Conservation (phyloP, 2,329 filamentous ascomycete genomes). For the Xylariaceae sp. region DNA sequence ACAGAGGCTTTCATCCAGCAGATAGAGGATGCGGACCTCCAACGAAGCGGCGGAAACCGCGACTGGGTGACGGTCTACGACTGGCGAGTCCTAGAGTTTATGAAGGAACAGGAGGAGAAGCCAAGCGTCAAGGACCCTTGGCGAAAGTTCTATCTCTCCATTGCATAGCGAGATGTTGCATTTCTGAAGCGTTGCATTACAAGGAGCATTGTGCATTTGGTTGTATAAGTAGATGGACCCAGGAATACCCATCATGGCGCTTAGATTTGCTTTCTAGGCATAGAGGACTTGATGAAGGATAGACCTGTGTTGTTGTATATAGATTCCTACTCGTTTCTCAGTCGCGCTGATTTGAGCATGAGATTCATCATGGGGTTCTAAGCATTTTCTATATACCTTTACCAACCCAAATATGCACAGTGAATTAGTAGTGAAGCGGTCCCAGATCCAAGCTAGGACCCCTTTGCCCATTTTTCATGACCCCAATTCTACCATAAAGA, state of each 20-base stretch:
- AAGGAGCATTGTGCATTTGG: background rate
- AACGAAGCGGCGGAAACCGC: conserved; percentile 27
- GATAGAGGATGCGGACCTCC: conserved; percentile 32
- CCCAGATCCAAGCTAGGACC: too few species aligned
- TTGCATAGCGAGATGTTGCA: conserved; percentile 32
- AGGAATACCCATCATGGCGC: background rate
- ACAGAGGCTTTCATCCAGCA: conserved; percentile 34
- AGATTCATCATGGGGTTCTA: too few species aligned
- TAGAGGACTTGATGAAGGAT: too few species aligned
- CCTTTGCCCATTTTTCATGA: too few species aligned
- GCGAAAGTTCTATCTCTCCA: conserved; percentile 43
- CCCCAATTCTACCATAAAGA: too few species aligned
- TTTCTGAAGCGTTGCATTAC: conserved; percentile 6
- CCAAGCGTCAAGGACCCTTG: conserved; percentile 40
- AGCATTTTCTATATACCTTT: too few species aligned
- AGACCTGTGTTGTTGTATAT: too few species aligned
- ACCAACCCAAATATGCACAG: too few species aligned
- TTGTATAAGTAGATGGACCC: background rate
- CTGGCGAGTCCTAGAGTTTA: conserved; percentile 44
- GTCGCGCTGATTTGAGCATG: too few species aligned
- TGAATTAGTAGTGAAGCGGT: too few species aligned
- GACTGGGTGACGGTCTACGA: conserved; percentile 45
- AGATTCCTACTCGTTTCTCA: too few species aligned
- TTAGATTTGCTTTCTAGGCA: too few species aligned
- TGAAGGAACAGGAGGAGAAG: conserved; percentile 38